Evolutionary conservation across 2,329 filamentous ascomycete genomes (phyloP).

Genomic region (Tolypocladium guangdongense): DNA sequence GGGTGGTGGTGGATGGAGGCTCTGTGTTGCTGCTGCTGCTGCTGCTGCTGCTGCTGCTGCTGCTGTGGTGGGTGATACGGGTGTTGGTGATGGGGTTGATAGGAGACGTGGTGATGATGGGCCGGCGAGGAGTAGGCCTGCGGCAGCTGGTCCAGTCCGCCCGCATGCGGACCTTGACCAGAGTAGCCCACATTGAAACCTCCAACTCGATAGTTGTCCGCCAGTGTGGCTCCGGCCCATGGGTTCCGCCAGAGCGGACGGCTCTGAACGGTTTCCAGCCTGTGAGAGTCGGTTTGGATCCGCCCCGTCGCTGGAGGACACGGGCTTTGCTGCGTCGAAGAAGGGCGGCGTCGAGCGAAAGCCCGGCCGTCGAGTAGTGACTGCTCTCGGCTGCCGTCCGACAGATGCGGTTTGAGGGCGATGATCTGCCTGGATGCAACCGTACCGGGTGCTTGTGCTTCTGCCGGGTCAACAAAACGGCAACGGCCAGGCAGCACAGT

Average conservation of each 20-base stretch:
- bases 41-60: constrained; percentile 14
- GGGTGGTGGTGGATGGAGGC: constrained; percentile 39
- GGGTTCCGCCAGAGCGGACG: constrained; percentile 66
- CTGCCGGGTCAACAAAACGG: background rate
- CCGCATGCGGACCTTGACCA: constrained; percentile 54
- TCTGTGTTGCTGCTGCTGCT: constrained; percentile 17
- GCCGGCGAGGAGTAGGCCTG: constrained; percentile 47
- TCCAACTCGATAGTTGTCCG: constrained; percentile 62
- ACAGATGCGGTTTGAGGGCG: background rate
- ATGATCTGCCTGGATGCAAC: background rate
- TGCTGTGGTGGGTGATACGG: constrained; percentile 24
- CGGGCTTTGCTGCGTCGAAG: background rate
- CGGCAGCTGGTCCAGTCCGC: constrained; percentile 52
- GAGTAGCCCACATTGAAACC: constrained; percentile 69
- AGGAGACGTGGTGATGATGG: constrained; percentile 15
- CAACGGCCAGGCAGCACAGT: background rate
- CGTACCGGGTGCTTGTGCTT: background rate
- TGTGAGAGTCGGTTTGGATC: too few relatives aligned
- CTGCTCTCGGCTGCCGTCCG: background rate
- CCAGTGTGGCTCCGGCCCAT: constrained; percentile 63
- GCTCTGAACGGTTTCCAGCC: constrained; percentile 61
- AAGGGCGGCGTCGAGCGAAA: constrained; percentile 3
- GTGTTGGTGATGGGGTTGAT: constrained; percentile 3
- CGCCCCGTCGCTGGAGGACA: constrained; percentile 22
- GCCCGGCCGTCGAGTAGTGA: background rate